Percentiles rank a stretch among this genome's conserved stretches.
Evolutionary conservation across 1,139 yeast genomes (phyloP).

Genomic region (Keqinozyma sinolaborantium): DNA sequence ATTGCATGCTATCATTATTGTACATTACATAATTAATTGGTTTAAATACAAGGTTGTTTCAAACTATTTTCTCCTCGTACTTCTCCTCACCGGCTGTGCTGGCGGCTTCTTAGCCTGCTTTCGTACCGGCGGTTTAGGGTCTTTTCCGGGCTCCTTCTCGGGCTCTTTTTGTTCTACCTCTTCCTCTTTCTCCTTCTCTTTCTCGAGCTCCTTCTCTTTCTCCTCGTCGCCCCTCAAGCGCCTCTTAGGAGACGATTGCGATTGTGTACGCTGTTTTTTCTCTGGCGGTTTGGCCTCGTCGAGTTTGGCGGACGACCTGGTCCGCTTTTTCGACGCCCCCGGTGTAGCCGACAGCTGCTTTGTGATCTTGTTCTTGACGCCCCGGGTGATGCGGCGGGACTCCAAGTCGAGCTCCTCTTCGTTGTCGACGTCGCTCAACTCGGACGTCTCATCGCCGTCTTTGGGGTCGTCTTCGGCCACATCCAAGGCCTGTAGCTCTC

Average conservation of each 20-base stretch:
- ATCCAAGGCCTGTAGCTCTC: neutral
- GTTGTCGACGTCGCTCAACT: neutral
- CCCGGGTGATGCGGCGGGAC: slow-evolving; percentile 1
- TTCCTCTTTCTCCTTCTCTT: slow-evolving; percentile 3
- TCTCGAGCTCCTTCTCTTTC: slow-evolving; percentile 5
- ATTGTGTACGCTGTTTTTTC: slow-evolving; percentile 5
- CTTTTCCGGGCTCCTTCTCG: slow-evolving; percentile 8
- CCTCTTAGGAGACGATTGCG: slow-evolving; percentile 3
- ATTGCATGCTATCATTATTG: slow-evolving; percentile 3
- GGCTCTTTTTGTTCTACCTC: slow-evolving; percentile 4
- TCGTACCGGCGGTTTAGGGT: slow-evolving; percentile 17
- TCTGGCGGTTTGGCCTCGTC: slow-evolving; percentile 3
- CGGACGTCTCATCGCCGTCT: neutral
- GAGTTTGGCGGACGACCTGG: slow-evolving; percentile 7
- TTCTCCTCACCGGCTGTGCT: slow-evolving; percentile 20
- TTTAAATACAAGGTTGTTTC: slow-evolving; percentile 1
- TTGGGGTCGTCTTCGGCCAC: neutral
- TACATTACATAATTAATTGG: slow-evolving; percentile 1
- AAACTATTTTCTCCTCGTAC: slow-evolving; percentile 18
- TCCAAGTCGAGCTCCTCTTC: neutral
- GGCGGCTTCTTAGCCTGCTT: slow-evolving; percentile 5
- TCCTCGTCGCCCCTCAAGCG: slow-evolving; percentile 6
- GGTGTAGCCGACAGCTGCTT: no score
- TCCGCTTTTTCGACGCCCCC: slow-evolving; percentile 8
- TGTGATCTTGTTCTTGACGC: slow-evolving; percentile 1